Conservation (phyloP, 192 early-diverging fungal species). For the Jimgerdemannia lactiflua region DNA sequence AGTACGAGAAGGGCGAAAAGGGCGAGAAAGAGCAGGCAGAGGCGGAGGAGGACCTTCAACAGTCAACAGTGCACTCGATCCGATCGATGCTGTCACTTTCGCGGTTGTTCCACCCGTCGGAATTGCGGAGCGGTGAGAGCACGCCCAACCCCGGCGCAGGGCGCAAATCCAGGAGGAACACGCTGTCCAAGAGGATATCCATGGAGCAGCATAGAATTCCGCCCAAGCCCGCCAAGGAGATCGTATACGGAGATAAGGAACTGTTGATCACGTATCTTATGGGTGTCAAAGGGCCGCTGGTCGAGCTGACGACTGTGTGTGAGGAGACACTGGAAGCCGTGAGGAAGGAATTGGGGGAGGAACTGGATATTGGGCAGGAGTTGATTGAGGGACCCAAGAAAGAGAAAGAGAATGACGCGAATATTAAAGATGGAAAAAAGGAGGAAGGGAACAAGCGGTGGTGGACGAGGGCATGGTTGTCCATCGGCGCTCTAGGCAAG, state of each 20-base stretch:
- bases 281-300: slow-evolving; percentile 46
- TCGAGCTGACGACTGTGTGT: slow-evolving; percentile 36
- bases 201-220: slow-evolving; percentile 8
- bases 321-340: slow-evolving; percentile 19
- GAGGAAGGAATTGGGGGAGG: slow-evolving; percentile 11
- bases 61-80: slow-evolving; percentile 2
- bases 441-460: slow-evolving; percentile 1
- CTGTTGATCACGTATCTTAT: slow-evolving; percentile 46
- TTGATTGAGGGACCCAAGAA: not conserved
- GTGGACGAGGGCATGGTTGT: slow-evolving; percentile 9
- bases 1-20: not conserved
- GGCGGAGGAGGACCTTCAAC: not conserved
- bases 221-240: slow-evolving; percentile 36
- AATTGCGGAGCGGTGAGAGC: not conserved
- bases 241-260: slow-evolving; percentile 41
- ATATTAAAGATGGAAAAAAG: slow-evolving; percentile 1
- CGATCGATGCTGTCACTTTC: slow-evolving; percentile 1
- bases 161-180: not conserved
- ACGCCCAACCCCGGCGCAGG: not conserved
- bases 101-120: not conserved
- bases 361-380: slow-evolving; percentile 18
- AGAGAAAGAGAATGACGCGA: not conserved
- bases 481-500: not conserved
- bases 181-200: not conserved
- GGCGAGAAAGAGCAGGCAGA: not conserved